phyloP scores from a whole-genome alignment of 192 early-diverging fungal genomes.

The Entrophospora sp. region DNA sequence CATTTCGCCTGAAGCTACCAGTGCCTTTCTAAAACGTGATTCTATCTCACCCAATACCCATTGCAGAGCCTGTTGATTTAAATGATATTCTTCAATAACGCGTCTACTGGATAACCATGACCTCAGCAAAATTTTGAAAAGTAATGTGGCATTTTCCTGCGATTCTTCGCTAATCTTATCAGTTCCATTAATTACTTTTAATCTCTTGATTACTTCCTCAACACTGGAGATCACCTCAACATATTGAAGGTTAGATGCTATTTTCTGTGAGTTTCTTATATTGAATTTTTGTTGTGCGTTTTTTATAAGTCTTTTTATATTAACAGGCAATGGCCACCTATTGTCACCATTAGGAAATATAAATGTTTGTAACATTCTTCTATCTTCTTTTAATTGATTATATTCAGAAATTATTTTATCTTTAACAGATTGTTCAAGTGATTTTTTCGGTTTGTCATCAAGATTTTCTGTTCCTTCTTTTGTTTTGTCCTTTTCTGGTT shows the following conservation, averaged over 20 bases:
- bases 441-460: constrained; percentile 19
- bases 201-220: constrained; percentile 27
- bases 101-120: constrained; percentile 74
- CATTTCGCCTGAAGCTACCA: constrained; percentile 95
- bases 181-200: constrained; percentile 77
- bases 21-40: constrained; percentile 78
- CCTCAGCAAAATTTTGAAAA: constrained; percentile 78
- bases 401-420: constrained; percentile 46
- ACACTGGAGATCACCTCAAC: constrained; percentile 34
- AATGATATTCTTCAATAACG: constrained; percentile 85
- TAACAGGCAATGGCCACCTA: constrained; percentile 84
- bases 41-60: constrained; percentile 94
- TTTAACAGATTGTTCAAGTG: constrained; percentile 21
- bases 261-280: constrained; percentile 30
- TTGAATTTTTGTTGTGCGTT: constrained; percentile 88
- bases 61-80: constrained; percentile 82
- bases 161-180: constrained; percentile 80
- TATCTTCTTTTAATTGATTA: constrained; percentile 65
- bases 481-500: constrained; percentile 48
- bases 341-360: constrained; percentile 72
- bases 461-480: constrained; percentile 62
- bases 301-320: constrained; percentile 78
- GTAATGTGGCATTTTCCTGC: constrained; percentile 85
- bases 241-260: constrained; percentile 24
- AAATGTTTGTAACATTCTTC: constrained; percentile 62